A percentile compares a stretch with the other conserved stretches of the same genome.
These are phyloP conservation scores for Seiridium unicorne DNA, from an alignment of 2,329 filamentous ascomycete species.

Conservation along the genomic window DNA sequence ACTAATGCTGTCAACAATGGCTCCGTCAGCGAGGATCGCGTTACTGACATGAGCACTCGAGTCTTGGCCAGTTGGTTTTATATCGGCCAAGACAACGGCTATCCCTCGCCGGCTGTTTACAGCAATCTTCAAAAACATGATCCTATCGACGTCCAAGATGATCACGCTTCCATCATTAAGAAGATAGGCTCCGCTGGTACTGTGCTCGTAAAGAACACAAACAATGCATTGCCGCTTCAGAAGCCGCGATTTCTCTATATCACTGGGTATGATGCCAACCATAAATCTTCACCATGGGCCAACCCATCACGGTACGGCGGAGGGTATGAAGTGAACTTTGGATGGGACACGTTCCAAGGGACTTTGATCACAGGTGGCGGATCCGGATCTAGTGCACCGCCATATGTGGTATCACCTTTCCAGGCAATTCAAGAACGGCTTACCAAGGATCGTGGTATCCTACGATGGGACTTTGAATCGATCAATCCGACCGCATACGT, in stretches of 20 bases:
- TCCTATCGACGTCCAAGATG: constrained; percentile 71
- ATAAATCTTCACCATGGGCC: constrained; percentile 46
- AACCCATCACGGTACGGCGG: constrained; percentile 32
- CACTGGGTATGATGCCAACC: constrained; percentile 36
- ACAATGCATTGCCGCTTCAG: constrained; percentile 47
- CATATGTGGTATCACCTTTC: constrained; percentile 73
- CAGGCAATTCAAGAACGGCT: constrained; percentile 58
- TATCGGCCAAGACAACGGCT: constrained; percentile 69
- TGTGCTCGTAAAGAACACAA: constrained; percentile 75
- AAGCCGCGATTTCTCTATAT: constrained; percentile 12
- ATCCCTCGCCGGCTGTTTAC: constrained; percentile 73
- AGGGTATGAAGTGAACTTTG: constrained; percentile 14
- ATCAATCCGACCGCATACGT: constrained; percentile 21
- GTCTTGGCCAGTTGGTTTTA: constrained; percentile 88
- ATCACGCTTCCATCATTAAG: constrained; percentile 70
- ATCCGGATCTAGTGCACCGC: constrained; percentile 78
- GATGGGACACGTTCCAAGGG: constrained; percentile 47
- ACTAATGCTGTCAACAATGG: constrained; percentile 75
- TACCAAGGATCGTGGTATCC: constrained; percentile 55
- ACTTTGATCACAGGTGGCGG: constrained; percentile 85
- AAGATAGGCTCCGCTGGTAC: constrained; percentile 77
- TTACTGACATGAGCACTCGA: constrained; percentile 85
- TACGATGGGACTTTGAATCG: constrained; percentile 12
- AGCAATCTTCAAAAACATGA: constrained; percentile 51
- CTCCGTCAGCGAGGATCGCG: constrained; percentile 74